A percentile compares a stretch with the other conserved stretches of the same genome.
Conservation (phyloP, 2,329 filamentous ascomycete species). For the Talaromyces atroroseus region DNA sequence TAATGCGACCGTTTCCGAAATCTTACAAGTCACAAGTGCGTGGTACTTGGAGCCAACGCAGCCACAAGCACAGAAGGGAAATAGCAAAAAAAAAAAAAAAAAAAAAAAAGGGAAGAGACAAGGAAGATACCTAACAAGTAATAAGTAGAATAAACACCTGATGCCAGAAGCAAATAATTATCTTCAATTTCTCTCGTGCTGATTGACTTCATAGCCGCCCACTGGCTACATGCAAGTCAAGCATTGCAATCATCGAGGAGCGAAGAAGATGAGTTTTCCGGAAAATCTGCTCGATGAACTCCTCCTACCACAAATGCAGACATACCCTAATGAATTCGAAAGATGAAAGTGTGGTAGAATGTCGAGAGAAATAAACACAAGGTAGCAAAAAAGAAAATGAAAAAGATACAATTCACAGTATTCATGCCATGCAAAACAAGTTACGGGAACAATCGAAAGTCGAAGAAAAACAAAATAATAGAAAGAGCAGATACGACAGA, state of each 20-base stretch:
- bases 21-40: slow-evolving; percentile 14
- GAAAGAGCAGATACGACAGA: background rate
- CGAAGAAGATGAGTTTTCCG: background rate
- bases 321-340: slow-evolving; percentile 1
- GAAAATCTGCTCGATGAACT: slow-evolving; percentile 8
- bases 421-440: slow-evolving; percentile 15
- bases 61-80: slow-evolving; percentile 1
- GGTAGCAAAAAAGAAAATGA: slow-evolving; percentile 2
- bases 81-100: slow-evolving; percentile 11
- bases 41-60: background rate
- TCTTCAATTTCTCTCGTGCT: background rate
- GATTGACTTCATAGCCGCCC: background rate
- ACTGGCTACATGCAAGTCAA: slow-evolving; percentile 2
- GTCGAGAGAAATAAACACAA: slow-evolving; percentile 4
- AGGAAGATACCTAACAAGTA: background rate
- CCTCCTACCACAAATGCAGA: slow-evolving; percentile 12
- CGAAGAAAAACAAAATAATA: background rate
- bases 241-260: slow-evolving; percentile 4
- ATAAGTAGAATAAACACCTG: slow-evolving; percentile 6
- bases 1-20: slow-evolving; percentile 15
- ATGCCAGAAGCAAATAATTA: background rate
- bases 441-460: slow-evolving; percentile 1
- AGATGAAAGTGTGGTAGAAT: slow-evolving; percentile 7
- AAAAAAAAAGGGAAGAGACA: slow-evolving; percentile 10
- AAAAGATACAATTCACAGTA: slow-evolving; percentile 6